Conservation (phyloP, 2,329 filamentous ascomycete species). For the Fusarium continuum region DNA sequence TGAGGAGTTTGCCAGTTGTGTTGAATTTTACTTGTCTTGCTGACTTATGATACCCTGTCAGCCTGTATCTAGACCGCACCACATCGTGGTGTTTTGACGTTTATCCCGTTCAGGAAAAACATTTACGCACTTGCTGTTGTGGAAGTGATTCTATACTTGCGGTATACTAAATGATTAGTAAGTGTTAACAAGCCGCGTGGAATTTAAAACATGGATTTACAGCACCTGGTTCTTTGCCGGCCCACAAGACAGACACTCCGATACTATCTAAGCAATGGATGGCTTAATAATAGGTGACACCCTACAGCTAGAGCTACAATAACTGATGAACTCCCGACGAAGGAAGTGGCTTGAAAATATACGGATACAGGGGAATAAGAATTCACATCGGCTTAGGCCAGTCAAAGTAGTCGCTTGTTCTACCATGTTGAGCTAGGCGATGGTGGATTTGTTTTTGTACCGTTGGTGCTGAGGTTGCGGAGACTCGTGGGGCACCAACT, state of each 20-base stretch:
- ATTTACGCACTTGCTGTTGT: slow-evolving; percentile 6
- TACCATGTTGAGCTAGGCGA: slow-evolving; percentile 17
- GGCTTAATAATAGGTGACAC: not conserved
- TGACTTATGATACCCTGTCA: not conserved
- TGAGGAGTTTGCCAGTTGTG: slow-evolving; percentile 6
- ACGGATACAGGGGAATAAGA: not conserved
- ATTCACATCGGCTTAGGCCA: slow-evolving; percentile 4
- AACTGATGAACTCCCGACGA: not conserved
- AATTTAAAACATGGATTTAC: not conserved
- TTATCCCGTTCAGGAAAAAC: not conserved
- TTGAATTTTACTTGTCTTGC: slow-evolving; percentile 9
- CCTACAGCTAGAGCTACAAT: not conserved
- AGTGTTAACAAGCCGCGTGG: no score
- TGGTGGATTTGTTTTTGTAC: slow-evolving; percentile 8
- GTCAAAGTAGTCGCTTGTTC: slow-evolving; percentile 5
- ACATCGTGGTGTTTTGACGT: not conserved
- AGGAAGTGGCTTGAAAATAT: slow-evolving; percentile 3
- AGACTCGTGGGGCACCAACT: slow-evolving; percentile 8
- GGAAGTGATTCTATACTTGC: not conserved
- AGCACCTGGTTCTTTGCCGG: not conserved
- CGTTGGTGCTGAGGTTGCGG: slow-evolving; percentile 1
- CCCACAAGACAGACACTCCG: no score
- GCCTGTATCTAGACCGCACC: not conserved
- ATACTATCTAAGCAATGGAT: not conserved
- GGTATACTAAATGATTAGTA: not conserved